Conservation (phyloP, 225 moss, liverwort and hornwort genomes). For the Asterella californica region DNA sequence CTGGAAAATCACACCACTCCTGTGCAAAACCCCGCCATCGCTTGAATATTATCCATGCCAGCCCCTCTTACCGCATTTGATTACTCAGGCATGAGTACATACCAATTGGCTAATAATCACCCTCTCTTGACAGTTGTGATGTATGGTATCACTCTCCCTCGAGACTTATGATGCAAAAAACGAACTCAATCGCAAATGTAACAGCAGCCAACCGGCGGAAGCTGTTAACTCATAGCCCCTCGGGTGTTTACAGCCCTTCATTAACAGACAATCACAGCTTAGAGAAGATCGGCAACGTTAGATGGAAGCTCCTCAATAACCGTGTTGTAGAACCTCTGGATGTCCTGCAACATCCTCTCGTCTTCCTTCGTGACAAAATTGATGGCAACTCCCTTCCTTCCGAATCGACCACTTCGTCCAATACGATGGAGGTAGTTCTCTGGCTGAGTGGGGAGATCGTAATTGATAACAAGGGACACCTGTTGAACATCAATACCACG, state of each 20-base stretch:
- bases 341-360: slow-evolving; percentile 72
- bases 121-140: slow-evolving; percentile 21
- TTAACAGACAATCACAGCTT: slow-evolving; percentile 22
- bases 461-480: slow-evolving; percentile 64
- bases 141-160: slow-evolving; percentile 21
- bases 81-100: slow-evolving; percentile 34
- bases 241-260: background rate
- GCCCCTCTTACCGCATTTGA: slow-evolving; percentile 25
- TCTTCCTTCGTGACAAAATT: slow-evolving; percentile 69
- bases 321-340: slow-evolving; percentile 73
- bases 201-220: slow-evolving; percentile 6
- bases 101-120: slow-evolving; percentile 24
- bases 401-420: slow-evolving; percentile 67
- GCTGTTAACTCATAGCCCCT: slow-evolving; percentile 14
- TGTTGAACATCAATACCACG: slow-evolving; percentile 70
- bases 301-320: slow-evolving; percentile 62
- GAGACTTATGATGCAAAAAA: slow-evolving; percentile 17
- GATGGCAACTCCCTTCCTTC: slow-evolving; percentile 73
- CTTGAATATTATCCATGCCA: slow-evolving; percentile 36
- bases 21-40: slow-evolving; percentile 34
- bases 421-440: slow-evolving; percentile 70
- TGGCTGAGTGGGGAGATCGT: slow-evolving; percentile 62
- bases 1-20: slow-evolving; percentile 31
- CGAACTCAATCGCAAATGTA: slow-evolving; percentile 12
- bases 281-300: slow-evolving; percentile 65